Percentiles rank a stretch among this genome's conserved stretches.
phyloP scores from a whole-genome alignment of 345 rosid genomes.

The Eucalyptus pauciflora region DNA sequence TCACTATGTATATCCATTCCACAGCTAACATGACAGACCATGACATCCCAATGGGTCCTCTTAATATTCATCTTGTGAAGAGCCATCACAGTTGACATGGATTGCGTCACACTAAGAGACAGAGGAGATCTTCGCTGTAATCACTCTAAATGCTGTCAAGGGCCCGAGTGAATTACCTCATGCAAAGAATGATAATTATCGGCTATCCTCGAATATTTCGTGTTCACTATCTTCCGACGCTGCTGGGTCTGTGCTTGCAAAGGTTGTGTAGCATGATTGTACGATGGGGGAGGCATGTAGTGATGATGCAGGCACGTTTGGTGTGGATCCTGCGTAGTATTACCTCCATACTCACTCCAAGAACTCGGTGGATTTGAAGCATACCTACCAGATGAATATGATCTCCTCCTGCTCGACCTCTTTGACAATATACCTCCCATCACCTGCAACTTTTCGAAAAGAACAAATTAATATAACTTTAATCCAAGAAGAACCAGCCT shows the following conservation, averaged over 20 bases:
- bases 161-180: slow-evolving; percentile 43
- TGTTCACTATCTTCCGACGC: slow-evolving; percentile 27
- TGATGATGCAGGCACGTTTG: background rate
- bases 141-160: background rate
- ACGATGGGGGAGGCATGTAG: background rate
- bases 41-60: background rate
- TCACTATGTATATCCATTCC: background rate
- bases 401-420: background rate
- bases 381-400: background rate
- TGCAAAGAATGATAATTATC: slow-evolving; percentile 56
- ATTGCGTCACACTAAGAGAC: background rate
- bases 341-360: background rate
- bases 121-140: background rate
- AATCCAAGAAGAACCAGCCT: background rate
- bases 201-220: slow-evolving; percentile 55
- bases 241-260: slow-evolving; percentile 9
- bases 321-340: background rate
- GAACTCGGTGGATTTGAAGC: background rate
- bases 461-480: background rate
- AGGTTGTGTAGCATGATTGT: background rate
- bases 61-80: background rate
- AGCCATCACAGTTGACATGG: background rate
- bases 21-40: background rate
- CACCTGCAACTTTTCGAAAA: background rate
- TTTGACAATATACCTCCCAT: background rate